These are phyloP conservation scores for Trichoderma endophyticum DNA, from an alignment of 2,329 filamentous ascomycete species.

Conservation along the genomic window DNA sequence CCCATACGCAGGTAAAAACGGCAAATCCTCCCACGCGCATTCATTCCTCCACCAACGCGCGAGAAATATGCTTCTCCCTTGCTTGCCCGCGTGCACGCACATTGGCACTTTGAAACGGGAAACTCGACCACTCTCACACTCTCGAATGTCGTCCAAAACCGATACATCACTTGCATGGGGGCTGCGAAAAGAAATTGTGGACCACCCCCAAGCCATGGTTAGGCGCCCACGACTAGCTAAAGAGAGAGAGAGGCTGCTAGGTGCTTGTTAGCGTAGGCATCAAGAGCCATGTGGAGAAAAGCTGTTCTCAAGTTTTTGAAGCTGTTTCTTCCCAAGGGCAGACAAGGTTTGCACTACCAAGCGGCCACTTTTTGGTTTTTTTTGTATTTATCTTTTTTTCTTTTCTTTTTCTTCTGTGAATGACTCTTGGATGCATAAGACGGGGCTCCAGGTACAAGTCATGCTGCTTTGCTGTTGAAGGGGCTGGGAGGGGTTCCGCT, in stretches of 20 bases:
- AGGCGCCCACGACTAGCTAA: constrained; percentile 4
- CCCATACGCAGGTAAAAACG: neutral
- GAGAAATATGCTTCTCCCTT: neutral
- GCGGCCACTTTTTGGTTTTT: neutral
- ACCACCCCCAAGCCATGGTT: neutral
- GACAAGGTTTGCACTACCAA: constrained; percentile 1
- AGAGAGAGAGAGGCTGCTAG: neutral
- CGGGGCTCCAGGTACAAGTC: neutral
- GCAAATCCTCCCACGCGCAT: neutral
- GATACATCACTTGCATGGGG: constrained; percentile 8
- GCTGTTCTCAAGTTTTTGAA: neutral
- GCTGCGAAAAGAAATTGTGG: neutral
- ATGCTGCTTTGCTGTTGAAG: neutral
- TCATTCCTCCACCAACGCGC: neutral
- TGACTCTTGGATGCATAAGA: neutral
- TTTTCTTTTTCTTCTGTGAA: neutral
- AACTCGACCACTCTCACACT: neutral
- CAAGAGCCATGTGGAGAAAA: neutral
- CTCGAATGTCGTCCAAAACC: neutral
- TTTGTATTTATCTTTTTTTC: neutral
- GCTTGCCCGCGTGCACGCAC: neutral
- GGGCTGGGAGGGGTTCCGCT: neutral
- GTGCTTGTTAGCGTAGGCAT: neutral
- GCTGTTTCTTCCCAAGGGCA: neutral
- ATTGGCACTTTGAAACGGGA: neutral